Percentiles rank a stretch among this genome's conserved stretches.
phyloP scores from a whole-genome alignment of 352 stramenopile species.

The Phytophthora kernoviae region DNA sequence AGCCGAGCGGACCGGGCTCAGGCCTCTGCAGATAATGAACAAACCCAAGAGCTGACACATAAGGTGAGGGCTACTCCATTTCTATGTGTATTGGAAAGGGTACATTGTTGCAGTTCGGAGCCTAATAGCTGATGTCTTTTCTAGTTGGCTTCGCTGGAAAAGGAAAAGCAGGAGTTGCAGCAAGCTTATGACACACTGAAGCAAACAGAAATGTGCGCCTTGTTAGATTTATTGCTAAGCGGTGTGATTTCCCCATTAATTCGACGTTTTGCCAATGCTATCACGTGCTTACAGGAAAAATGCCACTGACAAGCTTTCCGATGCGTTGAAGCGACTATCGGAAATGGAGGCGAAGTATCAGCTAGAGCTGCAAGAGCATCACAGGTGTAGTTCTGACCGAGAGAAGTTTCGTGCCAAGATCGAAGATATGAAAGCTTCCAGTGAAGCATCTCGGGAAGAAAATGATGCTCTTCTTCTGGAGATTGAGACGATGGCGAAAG shows the following conservation, averaged over 20 bases:
- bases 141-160: slow-evolving; percentile 42
- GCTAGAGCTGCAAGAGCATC: slow-evolving; percentile 33
- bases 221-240: neutral
- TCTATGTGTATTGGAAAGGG: neutral
- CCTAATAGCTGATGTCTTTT: neutral
- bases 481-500: slow-evolving; percentile 69
- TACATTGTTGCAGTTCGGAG: neutral
- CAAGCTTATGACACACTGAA: slow-evolving; percentile 42
- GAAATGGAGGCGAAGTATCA: slow-evolving; percentile 41
- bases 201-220: slow-evolving; percentile 36
- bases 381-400: slow-evolving; percentile 34
- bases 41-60: slow-evolving; percentile 40
- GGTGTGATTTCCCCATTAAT: neutral
- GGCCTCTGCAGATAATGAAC: slow-evolving; percentile 34
- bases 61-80: slow-evolving; percentile 31
- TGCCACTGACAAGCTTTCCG: slow-evolving; percentile 36
- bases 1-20: slow-evolving; percentile 36
- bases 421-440: slow-evolving; percentile 51
- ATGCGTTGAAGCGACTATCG: slow-evolving; percentile 34
- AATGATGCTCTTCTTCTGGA: slow-evolving; percentile 77
- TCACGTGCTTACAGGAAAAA: slow-evolving; percentile 31
- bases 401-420: slow-evolving; percentile 46
- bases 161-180: slow-evolving; percentile 43
- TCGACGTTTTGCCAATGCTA: slow-evolving; percentile 15
- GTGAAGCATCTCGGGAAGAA: slow-evolving; percentile 67